Evolutionary conservation across 2,329 filamentous ascomycete genomes (phyloP).

Genomic region (Stemphylium beticola): DNA sequence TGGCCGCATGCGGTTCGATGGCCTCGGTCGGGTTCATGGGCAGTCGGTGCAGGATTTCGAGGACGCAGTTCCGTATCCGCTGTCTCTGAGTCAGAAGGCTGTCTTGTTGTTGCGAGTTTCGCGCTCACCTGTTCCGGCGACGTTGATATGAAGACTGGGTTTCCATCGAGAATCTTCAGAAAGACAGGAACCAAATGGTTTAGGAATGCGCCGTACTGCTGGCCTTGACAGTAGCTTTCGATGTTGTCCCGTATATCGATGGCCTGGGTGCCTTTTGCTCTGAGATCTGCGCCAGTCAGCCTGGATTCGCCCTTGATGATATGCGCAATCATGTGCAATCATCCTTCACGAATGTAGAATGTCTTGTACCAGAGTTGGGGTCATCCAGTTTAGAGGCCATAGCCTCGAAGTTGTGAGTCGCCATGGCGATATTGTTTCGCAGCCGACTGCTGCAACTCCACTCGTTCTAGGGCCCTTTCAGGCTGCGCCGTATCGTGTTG

Average conservation of each 20-base stretch:
- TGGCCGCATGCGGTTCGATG: conserved; percentile 85
- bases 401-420: conserved; percentile 53
- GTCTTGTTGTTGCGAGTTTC: conserved; percentile 2
- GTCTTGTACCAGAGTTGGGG: conserved; percentile 43
- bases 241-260: conserved; percentile 88
- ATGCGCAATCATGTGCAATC: conserved; percentile 5
- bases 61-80: conserved; percentile 84
- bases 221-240: conserved; percentile 82
- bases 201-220: conserved; percentile 80
- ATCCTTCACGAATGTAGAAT: not conserved
- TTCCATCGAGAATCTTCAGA: conserved; percentile 80
- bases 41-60: conserved; percentile 93
- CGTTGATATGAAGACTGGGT: conserved; percentile 88
- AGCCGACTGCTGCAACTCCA: conserved; percentile 32
- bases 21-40: conserved; percentile 75
- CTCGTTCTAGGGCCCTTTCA: conserved; percentile 14
- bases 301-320: not conserved
- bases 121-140: conserved; percentile 81
- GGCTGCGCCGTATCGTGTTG: conserved; percentile 9
- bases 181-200: conserved; percentile 90
- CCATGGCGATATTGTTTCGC: conserved; percentile 39
- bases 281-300: conserved; percentile 67
- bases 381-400: conserved; percentile 57
- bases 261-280: conserved; percentile 80
- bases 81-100: conserved; percentile 56